Conservation (phyloP, 2,329 filamentous ascomycete species). For the Sphaerostilbella broomeana region DNA sequence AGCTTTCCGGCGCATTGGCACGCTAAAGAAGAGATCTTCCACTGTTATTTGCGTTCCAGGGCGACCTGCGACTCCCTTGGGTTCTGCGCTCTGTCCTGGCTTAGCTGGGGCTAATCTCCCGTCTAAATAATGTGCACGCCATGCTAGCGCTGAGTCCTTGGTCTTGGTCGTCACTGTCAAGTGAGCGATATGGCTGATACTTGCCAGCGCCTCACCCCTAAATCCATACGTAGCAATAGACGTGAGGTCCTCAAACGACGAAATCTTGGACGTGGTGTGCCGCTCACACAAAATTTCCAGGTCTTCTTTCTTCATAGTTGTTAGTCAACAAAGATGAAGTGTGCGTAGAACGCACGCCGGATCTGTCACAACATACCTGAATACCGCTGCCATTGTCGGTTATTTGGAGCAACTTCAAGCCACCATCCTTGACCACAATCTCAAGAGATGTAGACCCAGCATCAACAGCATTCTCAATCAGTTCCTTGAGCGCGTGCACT, state of each 20-base stretch:
- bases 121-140: constrained; percentile 80
- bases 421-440: constrained; percentile 88
- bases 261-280: constrained; percentile 94
- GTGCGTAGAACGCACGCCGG: too few relatives aligned
- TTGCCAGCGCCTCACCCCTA: constrained; percentile 88
- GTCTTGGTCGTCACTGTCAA: constrained; percentile 92
- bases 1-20: constrained; percentile 78
- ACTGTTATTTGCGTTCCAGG: constrained; percentile 93
- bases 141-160: constrained; percentile 78
- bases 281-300: constrained; percentile 87
- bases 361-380: constrained; percentile 65
- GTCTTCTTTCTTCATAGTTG: constrained; percentile 68
- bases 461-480: constrained; percentile 96
- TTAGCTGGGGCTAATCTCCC: constrained; percentile 78
- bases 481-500: constrained; percentile 89
- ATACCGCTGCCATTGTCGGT: constrained; percentile 97
- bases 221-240: constrained; percentile 97
- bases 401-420: constrained; percentile 90
- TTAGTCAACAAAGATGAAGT: not conserved
- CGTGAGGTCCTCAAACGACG: constrained; percentile 83
- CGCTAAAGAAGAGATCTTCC: constrained; percentile 95
- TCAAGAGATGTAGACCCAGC: constrained; percentile 91
- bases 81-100: constrained; percentile 78
- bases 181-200: constrained; percentile 97
- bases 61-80: constrained; percentile 79